These are phyloP conservation scores for Kurtzmaniella quercitrusa DNA, from an alignment of 1,139 yeast genomes.

Conservation along the genomic window DNA sequence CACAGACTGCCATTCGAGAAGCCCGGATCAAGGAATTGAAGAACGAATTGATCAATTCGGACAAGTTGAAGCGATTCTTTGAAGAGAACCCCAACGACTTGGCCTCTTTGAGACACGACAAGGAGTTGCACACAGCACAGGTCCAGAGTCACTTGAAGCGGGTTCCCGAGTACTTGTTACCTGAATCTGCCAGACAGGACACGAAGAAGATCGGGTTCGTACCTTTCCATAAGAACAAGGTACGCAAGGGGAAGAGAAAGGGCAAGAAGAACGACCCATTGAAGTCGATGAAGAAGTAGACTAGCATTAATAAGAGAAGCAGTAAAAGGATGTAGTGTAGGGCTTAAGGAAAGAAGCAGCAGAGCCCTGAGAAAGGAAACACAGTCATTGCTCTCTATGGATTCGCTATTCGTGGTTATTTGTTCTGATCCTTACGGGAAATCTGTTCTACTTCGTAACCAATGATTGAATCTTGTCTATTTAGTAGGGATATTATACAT, in stretches of 20 bases:
- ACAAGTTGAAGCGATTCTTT: constrained; percentile 87
- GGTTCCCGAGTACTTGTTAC: constrained; percentile 88
- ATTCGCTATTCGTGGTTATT: no score
- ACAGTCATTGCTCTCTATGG: no score
- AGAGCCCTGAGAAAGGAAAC: no score
- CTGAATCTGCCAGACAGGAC: constrained; percentile 67
- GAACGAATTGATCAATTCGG: constrained; percentile 82
- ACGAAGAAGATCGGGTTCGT: constrained; percentile 66
- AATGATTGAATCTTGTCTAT: no score
- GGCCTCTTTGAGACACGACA: constrained; percentile 84
- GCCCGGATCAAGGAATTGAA: constrained; percentile 90
- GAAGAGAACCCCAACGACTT: constrained; percentile 98
- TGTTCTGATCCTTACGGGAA: no score
- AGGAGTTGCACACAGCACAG: constrained; percentile 78
- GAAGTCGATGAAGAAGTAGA: constrained; percentile 38
- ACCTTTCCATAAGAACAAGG: constrained; percentile 62
- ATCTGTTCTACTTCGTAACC: no score
- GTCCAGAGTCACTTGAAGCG: constrained; percentile 83
- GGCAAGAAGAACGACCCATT: constrained; percentile 64
- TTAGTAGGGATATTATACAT: not conserved
- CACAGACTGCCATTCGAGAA: constrained; percentile 84
- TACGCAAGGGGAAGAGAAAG: constrained; percentile 37
- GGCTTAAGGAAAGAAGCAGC: no score
- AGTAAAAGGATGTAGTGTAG: not conserved
- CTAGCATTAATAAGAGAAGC: not conserved